Base-by-base conservation (phyloP, 2,329 filamentous ascomycete species). In the Cercospora sp. region DNA sequence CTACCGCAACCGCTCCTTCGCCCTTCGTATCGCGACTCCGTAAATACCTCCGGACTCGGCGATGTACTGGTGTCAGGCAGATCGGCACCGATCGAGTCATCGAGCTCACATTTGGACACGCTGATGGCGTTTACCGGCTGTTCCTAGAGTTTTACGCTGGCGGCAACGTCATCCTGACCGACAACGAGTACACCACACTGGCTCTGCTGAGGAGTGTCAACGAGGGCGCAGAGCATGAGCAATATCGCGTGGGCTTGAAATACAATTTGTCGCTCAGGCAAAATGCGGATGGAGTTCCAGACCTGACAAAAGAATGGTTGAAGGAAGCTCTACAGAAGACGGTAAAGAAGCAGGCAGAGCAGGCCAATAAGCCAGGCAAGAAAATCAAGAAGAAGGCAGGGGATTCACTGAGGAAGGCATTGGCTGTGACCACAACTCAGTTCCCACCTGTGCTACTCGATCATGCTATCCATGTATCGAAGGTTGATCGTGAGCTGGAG, bases 131-230 rank as follows among this genome's bases (percentile, higher is more conserved):
- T 73, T 97, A 96, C 78, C 86, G 90, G 51, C 80, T 99, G 24
- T 97, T 93, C 78, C 83, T 99, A 30, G 95, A 99, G 81, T 99
- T 99, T 82, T 99, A 97, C 78, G 94, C 95, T 1, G 91, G 92
- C 63, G 95, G 95, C 57, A 99, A 99, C 78, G 90, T 99, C 69
- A 92, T 99, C 69, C 85, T 99, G 63, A 97, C 95, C 2, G 93
- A 98, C 77, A 86, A 85, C 61, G 90, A 96, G 26, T 83, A 94
- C 63, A 95, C 90, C 70, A 94, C 98, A 65, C 79, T 98, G 40
- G 89, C 91, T 0, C 82, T 99, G 21, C 83, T 95, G 73, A 88
- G 95, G 65, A 90, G 91, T 71, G 94, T 98, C 1, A 83, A 88
- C 4, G 91, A 93, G 74, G 91, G 90, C 2, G 90, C 91, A 62